Conservation (phyloP, 805 yeast species). For the Saccharomycopsis babjevae region DNA sequence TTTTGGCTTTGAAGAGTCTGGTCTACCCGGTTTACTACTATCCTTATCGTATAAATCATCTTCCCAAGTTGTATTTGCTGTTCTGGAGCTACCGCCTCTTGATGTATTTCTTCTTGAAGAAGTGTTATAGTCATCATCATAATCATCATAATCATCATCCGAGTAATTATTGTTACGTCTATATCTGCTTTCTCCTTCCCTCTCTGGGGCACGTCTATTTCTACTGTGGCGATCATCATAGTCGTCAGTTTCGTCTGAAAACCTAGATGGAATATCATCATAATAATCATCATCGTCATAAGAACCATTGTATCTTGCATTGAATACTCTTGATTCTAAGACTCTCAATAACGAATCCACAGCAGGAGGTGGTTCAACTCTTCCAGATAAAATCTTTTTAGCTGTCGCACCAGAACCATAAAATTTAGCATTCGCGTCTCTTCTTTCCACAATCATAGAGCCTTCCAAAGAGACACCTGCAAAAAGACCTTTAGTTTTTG, state of each 20-base stretch:
- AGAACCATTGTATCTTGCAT: conserved; percentile 39
- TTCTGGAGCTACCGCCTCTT: conserved; percentile 15
- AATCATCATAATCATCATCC: conserved; percentile 24
- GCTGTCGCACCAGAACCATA: conserved; percentile 87
- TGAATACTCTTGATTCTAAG: conserved; percentile 76
- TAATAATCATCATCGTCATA: conserved; percentile 58
- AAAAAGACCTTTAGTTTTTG: conserved; percentile 91
- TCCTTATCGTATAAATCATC: conserved; percentile 70
- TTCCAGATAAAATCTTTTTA: conserved; percentile 71
- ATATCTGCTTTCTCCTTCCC: conserved; percentile 21
- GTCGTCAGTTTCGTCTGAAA: conserved; percentile 48
- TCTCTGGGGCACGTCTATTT: conserved; percentile 23
- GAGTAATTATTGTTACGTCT: conserved; percentile 22
- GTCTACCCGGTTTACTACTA: conserved; percentile 29
- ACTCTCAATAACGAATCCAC: conserved; percentile 82
- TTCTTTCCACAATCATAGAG: conserved; percentile 89
- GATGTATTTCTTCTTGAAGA: neutral
- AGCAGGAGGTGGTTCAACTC: conserved; percentile 87
- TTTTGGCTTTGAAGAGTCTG: conserved; percentile 31
- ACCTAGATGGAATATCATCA: conserved; percentile 65
- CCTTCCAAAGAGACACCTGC: conserved; percentile 98
- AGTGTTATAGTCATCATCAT: conserved; percentile 19
- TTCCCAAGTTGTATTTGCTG: conserved; percentile 55
- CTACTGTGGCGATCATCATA: conserved; percentile 26
- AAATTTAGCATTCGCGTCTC: conserved; percentile 93